These are phyloP conservation scores for Carex sylvatica DNA, from an alignment of 202 grass and related monocot genomes.

Conservation along the genomic window DNA sequence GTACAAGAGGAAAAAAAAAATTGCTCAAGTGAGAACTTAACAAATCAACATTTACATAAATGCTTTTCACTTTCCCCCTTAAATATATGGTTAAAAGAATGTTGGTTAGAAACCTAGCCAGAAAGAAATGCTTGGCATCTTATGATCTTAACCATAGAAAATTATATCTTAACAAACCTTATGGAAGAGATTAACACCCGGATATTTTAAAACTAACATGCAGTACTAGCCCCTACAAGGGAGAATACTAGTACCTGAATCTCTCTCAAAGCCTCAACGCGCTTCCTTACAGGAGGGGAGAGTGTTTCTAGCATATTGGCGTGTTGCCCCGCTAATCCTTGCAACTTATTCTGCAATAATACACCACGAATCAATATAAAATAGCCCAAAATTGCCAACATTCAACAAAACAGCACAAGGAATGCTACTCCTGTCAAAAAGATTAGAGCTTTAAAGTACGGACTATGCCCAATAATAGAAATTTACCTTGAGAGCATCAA, in stretches of 20 bases:
- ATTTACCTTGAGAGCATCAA: slow-evolving; percentile 85
- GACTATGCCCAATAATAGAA: slow-evolving; percentile 4
- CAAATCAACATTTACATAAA: background rate
- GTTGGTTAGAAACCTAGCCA: background rate
- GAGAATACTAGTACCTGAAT: slow-evolving; percentile 56
- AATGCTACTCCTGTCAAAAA: background rate
- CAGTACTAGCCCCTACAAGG: background rate
- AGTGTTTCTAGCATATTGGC: slow-evolving; percentile 66
- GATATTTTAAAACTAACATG: background rate
- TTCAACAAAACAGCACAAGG: background rate
- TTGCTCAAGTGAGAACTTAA: background rate
- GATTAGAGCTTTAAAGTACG: background rate
- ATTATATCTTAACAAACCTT: background rate
- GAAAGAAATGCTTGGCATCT: background rate
- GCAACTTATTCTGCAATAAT: slow-evolving; percentile 67
- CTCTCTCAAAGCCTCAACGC: slow-evolving; percentile 68
- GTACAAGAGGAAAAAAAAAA: background rate
- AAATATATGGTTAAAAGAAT: background rate
- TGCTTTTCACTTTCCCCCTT: background rate
- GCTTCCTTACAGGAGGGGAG: slow-evolving; percentile 77
- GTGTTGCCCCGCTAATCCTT: slow-evolving; percentile 82
- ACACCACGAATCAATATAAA: slow-evolving; percentile 12
- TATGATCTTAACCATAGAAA: background rate
- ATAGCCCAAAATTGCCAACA: background rate
- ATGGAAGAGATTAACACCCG: background rate